Conservation (phyloP, 768 basidiomycete species). For the Agaricus bisporus region DNA sequence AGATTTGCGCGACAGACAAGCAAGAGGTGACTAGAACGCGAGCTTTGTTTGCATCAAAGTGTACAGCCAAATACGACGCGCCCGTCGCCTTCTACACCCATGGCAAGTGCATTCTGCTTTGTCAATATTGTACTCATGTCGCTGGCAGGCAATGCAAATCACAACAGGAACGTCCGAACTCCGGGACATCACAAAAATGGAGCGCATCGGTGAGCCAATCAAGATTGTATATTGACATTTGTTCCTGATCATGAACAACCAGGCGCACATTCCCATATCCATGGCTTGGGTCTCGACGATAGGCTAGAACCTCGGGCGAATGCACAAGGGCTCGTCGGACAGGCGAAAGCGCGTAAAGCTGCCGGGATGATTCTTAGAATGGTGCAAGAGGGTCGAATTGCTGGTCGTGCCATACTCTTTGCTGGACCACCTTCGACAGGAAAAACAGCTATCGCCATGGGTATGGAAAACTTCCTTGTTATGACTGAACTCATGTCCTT, state of each 20-base stretch:
- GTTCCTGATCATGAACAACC: slow-evolving; percentile 12
- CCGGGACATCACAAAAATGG: slow-evolving; percentile 87
- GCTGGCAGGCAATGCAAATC: slow-evolving; percentile 57
- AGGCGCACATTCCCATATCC: slow-evolving; percentile 95
- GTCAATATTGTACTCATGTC: neutral
- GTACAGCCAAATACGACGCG: slow-evolving; percentile 12
- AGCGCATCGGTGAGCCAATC: slow-evolving; percentile 67
- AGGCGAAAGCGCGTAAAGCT: slow-evolving; percentile 92
- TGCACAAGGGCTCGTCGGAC: slow-evolving; percentile 96
- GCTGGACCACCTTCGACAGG: slow-evolving; percentile 97
- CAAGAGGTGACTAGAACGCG: slow-evolving; percentile 14
- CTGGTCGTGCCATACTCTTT: slow-evolving; percentile 93
- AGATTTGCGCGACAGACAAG: slow-evolving; percentile 16
- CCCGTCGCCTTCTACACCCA: slow-evolving; percentile 7
- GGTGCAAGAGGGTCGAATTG: slow-evolving; percentile 95
- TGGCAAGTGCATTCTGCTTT: slow-evolving; percentile 3
- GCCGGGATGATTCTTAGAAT: slow-evolving; percentile 97
- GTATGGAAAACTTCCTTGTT: slow-evolving; percentile 34
- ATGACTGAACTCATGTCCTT: slow-evolving; percentile 18
- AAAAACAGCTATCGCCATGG: slow-evolving; percentile 97
- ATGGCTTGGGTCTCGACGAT: slow-evolving; percentile 90
- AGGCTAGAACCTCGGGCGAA: slow-evolving; percentile 83
- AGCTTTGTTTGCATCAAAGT: slow-evolving; percentile 13
- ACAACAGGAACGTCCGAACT: slow-evolving; percentile 73
- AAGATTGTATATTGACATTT: neutral